Conservation (phyloP, 306 rosid species). For the Abrus precatorius region DNA sequence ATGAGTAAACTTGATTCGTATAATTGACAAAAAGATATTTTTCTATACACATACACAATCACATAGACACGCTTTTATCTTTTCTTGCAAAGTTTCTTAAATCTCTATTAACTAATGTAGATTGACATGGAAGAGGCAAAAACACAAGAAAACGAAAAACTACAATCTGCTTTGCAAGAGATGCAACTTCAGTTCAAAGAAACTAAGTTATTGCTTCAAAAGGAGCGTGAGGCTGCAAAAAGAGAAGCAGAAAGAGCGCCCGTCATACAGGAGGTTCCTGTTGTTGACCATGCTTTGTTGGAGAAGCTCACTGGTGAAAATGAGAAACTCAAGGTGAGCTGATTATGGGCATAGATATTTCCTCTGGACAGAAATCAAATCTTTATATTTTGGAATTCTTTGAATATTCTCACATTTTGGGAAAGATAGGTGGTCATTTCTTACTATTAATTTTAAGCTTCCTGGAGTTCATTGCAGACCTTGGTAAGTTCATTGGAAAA, state of each 20-base stretch:
- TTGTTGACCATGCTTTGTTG: slow-evolving; percentile 79
- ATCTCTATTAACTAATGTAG: slow-evolving; percentile 57
- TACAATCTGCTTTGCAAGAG: slow-evolving; percentile 86
- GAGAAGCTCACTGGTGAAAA: slow-evolving; percentile 88
- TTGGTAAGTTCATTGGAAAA: slow-evolving; percentile 87
- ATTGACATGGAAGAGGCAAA: slow-evolving; percentile 91
- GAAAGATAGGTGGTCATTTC: slow-evolving; percentile 33
- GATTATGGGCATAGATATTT: slow-evolving; percentile 41
- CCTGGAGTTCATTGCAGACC: slow-evolving; percentile 64
- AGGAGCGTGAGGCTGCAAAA: slow-evolving; percentile 78
- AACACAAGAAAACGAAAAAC: slow-evolving; percentile 84
- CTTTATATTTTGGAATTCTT: slow-evolving; percentile 13
- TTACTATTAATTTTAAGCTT: slow-evolving; percentile 51
- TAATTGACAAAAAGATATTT: slow-evolving; percentile 20
- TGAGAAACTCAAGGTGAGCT: slow-evolving; percentile 92
- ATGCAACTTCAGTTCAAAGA: slow-evolving; percentile 90
- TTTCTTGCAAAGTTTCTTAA: slow-evolving; percentile 44
- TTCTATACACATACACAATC: background rate
- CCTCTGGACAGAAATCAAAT: slow-evolving; percentile 9
- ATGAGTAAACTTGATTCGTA: slow-evolving; percentile 25
- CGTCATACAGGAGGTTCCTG: slow-evolving; percentile 91
- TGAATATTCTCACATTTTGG: slow-evolving; percentile 13
- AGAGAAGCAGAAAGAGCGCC: slow-evolving; percentile 76
- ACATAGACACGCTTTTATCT: background rate
- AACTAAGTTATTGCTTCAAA: slow-evolving; percentile 74